Evolutionary conservation across 2,329 filamentous ascomycete species (phyloP), one percentile per base, ranked within the genome.

Genomic region (Penicillium sp.): DNA sequence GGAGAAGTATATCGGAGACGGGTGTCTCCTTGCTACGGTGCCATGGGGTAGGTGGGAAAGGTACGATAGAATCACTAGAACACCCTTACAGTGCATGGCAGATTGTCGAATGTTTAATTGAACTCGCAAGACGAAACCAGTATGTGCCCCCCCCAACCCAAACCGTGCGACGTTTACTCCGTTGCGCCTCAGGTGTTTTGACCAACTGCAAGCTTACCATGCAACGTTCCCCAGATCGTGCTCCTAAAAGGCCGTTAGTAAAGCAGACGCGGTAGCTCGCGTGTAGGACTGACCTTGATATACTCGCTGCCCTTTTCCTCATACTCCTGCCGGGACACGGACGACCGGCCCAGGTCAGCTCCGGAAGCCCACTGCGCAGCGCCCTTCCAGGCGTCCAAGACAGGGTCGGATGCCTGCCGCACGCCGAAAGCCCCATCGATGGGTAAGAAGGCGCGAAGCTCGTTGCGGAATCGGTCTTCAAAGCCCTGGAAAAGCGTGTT

Each of bases 251-350:
- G 30, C 21, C 10, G 40, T 55, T 43, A 55, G 36, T 36, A 23
- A 36, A n/a, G 20, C 4, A 33, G 16, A 16, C 17, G 16, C n/a
- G 6, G 1, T 27, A 17, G 16, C 2, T 19, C 7, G 19, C n/a
- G 8, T 8, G 15, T n/a, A 6, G 6, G 21, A 47, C 56, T 47
- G 58, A 70, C 89, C 80, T 94, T 95, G 63, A 97, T 78, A 71
- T 97, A 97, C 56, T 97, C 91, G 15, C 81, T 76, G 1, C 93
- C 93, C 74, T 94, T 96, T 73, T 98, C 93, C 54, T 80, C 65
- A 68, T 88, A 98, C 67, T 97, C 93, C 51, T 84, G 84, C 56
- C 78, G 81, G 2, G 83, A 86, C 28, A 98, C 78, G 46, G 81
- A 84, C 4, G 81, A 80, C 23, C 71, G 67, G 61, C 76, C 80